Percentiles rank a stretch among this genome's conserved stretches.
These are phyloP conservation scores for Xerocomus minutiporus DNA, from an alignment of 1,284 basidiomycete genomes.

Conservation along the genomic window DNA sequence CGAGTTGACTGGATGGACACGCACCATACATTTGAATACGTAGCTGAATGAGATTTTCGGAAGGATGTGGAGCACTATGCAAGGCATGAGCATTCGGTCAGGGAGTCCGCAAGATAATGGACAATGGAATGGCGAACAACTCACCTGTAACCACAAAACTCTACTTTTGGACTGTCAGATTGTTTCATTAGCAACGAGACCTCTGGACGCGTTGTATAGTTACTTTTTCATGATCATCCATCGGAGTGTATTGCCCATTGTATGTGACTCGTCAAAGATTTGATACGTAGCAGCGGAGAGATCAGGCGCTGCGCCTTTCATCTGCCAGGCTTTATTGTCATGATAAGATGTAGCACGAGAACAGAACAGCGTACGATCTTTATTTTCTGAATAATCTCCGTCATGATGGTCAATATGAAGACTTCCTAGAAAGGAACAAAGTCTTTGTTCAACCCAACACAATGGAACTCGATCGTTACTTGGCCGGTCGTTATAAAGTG, in stretches of 20 bases:
- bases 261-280: slow-evolving; percentile 92
- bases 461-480: not conserved
- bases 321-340: slow-evolving; percentile 35
- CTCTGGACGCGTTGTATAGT: slow-evolving; percentile 26
- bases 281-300: slow-evolving; percentile 90
- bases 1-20: slow-evolving; percentile 32
- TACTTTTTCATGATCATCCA: slow-evolving; percentile 99
- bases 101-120: not conserved
- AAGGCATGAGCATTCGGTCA: not conserved
- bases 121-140: slow-evolving; percentile 8
- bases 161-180: slow-evolving; percentile 81
- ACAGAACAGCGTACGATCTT: slow-evolving; percentile 42
- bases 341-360: not conserved
- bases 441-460: not conserved
- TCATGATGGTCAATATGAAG: slow-evolving; percentile 32
- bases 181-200: not conserved
- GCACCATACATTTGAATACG: slow-evolving; percentile 98
- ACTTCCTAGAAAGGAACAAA: slow-evolving; percentile 10
- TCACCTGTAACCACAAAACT: slow-evolving; percentile 97
- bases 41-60: slow-evolving; percentile 92
- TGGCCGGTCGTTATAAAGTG: not conserved
- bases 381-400: slow-evolving; percentile 50
- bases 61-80: slow-evolving; percentile 88
- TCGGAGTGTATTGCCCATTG: slow-evolving; percentile 88
- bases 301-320: slow-evolving; percentile 76